Evolutionary conservation across 2,329 filamentous ascomycete genomes (phyloP), one percentile per base, ranked within the genome.

Genomic region (Bipolaris gigantea): DNA sequence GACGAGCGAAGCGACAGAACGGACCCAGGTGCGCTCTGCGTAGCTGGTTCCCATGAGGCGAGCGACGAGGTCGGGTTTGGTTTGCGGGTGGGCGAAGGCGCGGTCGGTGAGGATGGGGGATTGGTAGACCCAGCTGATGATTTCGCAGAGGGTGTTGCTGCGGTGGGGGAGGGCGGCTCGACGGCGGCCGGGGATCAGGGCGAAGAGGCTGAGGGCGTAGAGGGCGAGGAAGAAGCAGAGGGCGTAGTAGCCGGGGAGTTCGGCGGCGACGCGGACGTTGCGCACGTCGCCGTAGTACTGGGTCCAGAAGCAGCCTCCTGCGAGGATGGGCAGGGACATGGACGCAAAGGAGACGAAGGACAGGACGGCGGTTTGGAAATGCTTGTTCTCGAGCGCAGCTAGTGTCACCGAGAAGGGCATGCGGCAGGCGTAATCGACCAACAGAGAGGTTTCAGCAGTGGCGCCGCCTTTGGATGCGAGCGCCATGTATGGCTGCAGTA

Each of bases 41-140:
- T 80, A 60, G 74, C 78, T 48, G 70, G 78, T 76, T 39, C 84
- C 79, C 46, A 90, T 86, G 2, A 96, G 77, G 38, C 89, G 80
- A 0, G 83, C 85, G 19, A 87, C 81, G 18, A 97, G 81, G 60
- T 92, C 88, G 0, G 79, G 79, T 60, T 86, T 87, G n/a, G 81
- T 86, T 25, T 81, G 79, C 2, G 88, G 84, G 34, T 86, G 83
- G 46, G 85, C 81, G 70, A 97, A 93, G 0, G 88, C 83, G 9
- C 85, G 81, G 66, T 96, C 92, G 5, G 83, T 79, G 2, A 90
- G 78, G 16, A 95, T 78, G 21, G 88, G 87, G 39, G 86, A 87
- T 62, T 87, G 86, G 55, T 89, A 85, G 38, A 93, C 79, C 70
- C 93, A 92, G 67, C 85, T 88, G 62, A 95, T 82, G 19, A 92